A percentile compares a stretch with the other conserved stretches of the same genome.
These are phyloP conservation scores for Vicia sativa DNA, from an alignment of 306 rosid species.

Conservation along the genomic window DNA sequence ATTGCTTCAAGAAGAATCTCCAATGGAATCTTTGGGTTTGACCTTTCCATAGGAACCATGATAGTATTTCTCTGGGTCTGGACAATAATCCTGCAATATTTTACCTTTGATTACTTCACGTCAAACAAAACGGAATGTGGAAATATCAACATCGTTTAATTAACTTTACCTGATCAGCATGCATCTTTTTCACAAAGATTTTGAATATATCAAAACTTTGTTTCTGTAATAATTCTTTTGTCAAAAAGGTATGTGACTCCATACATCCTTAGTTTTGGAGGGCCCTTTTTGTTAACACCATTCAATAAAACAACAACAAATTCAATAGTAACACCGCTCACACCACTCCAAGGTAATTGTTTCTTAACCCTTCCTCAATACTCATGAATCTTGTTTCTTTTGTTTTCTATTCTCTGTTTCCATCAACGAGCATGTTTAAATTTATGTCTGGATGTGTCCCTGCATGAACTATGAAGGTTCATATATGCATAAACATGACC, in stretches of 20 bases:
- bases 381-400: too few relatives aligned
- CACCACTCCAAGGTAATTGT: slow-evolving; percentile 42
- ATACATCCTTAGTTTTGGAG: too few relatives aligned
- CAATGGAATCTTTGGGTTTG: slow-evolving; percentile 50
- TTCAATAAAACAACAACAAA: too few relatives aligned
- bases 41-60: slow-evolving; percentile 54
- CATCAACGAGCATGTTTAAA: too few relatives aligned
- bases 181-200: slow-evolving; percentile 82
- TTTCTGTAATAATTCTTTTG: slow-evolving; percentile 49
- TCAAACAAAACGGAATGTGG: not conserved
- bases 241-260: slow-evolving; percentile 72
- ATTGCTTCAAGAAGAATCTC: slow-evolving; percentile 53
- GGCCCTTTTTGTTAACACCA: slow-evolving; percentile 39
- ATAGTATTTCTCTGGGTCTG: too few relatives aligned
- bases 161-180: slow-evolving; percentile 68
- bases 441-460: too few relatives aligned
- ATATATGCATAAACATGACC: too few relatives aligned
- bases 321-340: slow-evolving; percentile 42
- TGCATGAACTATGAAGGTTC: too few relatives aligned
- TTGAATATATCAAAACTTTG: slow-evolving; percentile 57
- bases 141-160: not conserved
- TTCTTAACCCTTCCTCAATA: too few relatives aligned
- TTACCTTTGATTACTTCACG: slow-evolving; percentile 18
- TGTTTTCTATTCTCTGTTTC: too few relatives aligned
- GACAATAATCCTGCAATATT: too few relatives aligned